Conservation (phyloP, 441 rosid genomes). For the Arabidopsis hybrid region DNA sequence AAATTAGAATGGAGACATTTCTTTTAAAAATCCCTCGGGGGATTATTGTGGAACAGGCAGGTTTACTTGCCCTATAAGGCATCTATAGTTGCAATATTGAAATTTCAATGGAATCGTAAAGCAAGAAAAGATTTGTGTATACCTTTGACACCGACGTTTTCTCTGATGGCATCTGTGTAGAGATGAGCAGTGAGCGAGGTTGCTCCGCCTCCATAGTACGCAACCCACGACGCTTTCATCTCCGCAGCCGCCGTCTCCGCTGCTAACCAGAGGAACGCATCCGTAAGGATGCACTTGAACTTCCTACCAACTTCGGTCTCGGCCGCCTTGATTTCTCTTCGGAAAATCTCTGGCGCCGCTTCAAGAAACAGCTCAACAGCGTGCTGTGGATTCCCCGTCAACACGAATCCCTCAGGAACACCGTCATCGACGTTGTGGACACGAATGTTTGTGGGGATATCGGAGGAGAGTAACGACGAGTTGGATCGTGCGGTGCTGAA, state of each 20-base stretch:
- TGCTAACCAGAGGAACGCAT: conserved; percentile 58
- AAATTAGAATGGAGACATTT: background rate
- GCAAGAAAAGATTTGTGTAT: background rate
- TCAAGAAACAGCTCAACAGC: conserved; percentile 62
- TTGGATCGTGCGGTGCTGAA: conserved; percentile 53
- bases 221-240: conserved; percentile 52
- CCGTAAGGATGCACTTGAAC: conserved; percentile 59
- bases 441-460: conserved; percentile 37
- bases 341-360: conserved; percentile 53
- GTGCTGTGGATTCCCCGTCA: conserved; percentile 52
- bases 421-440: conserved; percentile 54
- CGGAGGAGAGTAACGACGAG: conserved; percentile 36
- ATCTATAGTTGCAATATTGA: no score
- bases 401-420: conserved; percentile 49
- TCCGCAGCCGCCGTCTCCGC: conserved; percentile 55
- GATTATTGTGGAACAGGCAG: no score
- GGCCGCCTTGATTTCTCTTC: conserved; percentile 48
- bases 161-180: conserved; percentile 48
- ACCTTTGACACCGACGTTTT: conserved; percentile 38
- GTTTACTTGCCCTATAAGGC: no score
- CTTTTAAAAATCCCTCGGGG: no score
- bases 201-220: conserved; percentile 52
- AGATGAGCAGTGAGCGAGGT: conserved; percentile 54
- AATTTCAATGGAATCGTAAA: background rate
- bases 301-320: conserved; percentile 53